Evolutionary conservation across 2,329 filamentous ascomycete species (phyloP), one percentile per base, ranked within the genome.

Genomic region (Raffaelea albimanens): DNA sequence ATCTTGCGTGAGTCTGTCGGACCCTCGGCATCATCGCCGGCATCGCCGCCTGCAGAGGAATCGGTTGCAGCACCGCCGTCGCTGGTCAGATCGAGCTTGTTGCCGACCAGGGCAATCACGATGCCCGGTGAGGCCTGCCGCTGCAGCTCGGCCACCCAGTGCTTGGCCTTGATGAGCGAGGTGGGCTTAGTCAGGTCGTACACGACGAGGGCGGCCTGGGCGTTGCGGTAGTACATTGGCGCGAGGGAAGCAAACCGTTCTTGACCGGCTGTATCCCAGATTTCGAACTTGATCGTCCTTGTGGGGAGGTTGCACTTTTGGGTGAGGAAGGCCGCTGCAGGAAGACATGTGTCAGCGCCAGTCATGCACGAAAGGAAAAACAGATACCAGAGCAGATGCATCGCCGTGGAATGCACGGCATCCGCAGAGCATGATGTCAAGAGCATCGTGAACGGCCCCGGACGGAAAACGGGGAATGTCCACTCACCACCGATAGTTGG

Each of bases 211-310:
- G 93, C 93, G 54, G 90, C 89, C 71, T 97, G 91, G 45, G 93
- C 93, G 65, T 98, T 97, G 68, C 91, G 89, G 75, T 97, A 97
- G 78, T 98, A 98, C 93, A 97, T 97, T 59, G 91, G 93, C 45
- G 93, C 93, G 52, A 97, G 80, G 45, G 87, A 94, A 58, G 91
- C 91, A 63, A 97, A 98, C 54, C 91, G 87, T 73, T 98, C 91
- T 69, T 98, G 91, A 62, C 91, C 91, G 40, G 93, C 91, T 16
- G 91, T 97, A 72, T 98, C 91, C 91, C 91, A 98, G 61, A 98
- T 97, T 66, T 91, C 86, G 62, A 91, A 91, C 67, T 87, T 87
- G 72, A 91, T 91, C 56, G 88, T 96, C 63, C 91, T 81, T 59
- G 83, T 89, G 31, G 91, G 91, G 39, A 97, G 85, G 61, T 88